These are phyloP conservation scores for Lipomyces japonicus DNA, from an alignment of 805 yeast genomes.

Conservation along the genomic window DNA sequence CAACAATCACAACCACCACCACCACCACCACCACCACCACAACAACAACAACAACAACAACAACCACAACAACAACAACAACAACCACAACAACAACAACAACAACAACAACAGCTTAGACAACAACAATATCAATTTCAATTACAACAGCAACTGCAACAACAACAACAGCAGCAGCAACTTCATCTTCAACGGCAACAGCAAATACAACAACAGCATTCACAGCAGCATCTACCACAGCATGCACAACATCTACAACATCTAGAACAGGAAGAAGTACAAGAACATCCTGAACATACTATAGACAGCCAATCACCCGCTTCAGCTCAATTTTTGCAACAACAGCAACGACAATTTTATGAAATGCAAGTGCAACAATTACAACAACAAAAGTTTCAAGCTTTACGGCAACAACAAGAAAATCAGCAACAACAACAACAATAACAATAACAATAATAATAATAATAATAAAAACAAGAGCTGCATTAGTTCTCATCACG, in stretches of 20 bases:
- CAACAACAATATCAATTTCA: slow-evolving; percentile 10
- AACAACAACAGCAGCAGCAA: slow-evolving; percentile 4
- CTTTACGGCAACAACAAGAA: slow-evolving; percentile 6
- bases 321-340: neutral
- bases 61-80: slow-evolving; percentile 8
- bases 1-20: neutral
- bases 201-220: slow-evolving; percentile 3
- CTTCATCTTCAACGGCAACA: neutral
- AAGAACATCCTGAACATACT: neutral
- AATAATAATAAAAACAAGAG: no score
- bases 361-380: neutral
- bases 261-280: slow-evolving; percentile 1
- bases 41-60: neutral
- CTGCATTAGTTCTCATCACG: no score
- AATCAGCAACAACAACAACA: neutral
- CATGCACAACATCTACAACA: slow-evolving; percentile 1
- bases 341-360: slow-evolving; percentile 8
- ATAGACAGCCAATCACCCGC: neutral
- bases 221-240: slow-evolving; percentile 3
- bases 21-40: neutral
- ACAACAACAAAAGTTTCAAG: slow-evolving; percentile 3
- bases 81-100: slow-evolving; percentile 2
- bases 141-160: slow-evolving; percentile 6
- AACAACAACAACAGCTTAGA: neutral
- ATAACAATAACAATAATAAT: slow-evolving; percentile 3